Percentiles rank a stretch among this genome's conserved stretches.
phyloP scores from a whole-genome alignment of 148 eudicot species.

The Rhododendron griersonianum region DNA sequence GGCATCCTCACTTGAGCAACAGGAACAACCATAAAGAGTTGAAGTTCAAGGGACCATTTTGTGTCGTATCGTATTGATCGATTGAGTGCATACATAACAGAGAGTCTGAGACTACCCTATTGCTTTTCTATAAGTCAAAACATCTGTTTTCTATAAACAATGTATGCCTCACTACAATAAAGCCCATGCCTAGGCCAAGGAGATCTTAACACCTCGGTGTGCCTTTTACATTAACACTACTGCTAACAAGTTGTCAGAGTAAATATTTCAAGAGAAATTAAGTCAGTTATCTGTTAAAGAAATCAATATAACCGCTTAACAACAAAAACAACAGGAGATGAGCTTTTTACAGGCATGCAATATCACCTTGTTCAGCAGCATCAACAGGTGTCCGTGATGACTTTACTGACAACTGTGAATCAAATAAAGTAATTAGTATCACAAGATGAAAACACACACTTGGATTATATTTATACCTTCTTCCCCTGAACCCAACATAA shows the following conservation, averaged over 20 bases:
- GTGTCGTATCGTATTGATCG: background rate
- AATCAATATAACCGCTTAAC: conserved; percentile 12
- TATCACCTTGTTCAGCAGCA: conserved; percentile 81
- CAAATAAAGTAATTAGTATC: conserved; percentile 26
- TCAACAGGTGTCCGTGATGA: conserved; percentile 43
- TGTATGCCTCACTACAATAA: background rate
- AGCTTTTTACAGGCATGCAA: conserved; percentile 8
- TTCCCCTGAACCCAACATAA: background rate
- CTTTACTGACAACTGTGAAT: conserved; percentile 72
- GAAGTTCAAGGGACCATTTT: background rate
- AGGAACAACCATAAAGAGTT: background rate
- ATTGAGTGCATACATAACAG: background rate
- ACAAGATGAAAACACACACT: background rate
- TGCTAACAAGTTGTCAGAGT: background rate
- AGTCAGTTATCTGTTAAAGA: background rate
- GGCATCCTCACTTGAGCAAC: background rate
- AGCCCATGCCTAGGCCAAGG: background rate
- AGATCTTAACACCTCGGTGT: background rate
- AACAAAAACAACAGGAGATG: conserved; percentile 12
- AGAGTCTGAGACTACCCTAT: background rate
- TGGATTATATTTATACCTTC: background rate
- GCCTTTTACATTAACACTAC: background rate
- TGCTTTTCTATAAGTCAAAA: background rate
- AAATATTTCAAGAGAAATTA: background rate
- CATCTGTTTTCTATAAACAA: background rate